Evolutionary conservation across 345 rosid genomes (phyloP).

Genomic region (Cardiospermum halicacabum): DNA sequence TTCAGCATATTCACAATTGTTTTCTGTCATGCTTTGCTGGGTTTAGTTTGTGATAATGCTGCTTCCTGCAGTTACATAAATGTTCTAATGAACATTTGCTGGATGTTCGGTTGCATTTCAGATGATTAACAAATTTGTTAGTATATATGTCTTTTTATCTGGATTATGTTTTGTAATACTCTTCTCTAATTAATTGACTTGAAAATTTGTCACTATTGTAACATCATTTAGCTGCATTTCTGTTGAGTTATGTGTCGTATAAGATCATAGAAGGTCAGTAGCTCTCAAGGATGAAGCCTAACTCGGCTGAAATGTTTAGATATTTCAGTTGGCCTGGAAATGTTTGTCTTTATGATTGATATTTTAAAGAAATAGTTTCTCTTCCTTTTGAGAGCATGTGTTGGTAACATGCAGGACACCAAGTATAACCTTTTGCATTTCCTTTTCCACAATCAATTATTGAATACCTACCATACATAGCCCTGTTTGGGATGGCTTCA

Average conservation of each 20-base stretch:
- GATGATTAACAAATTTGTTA: background rate
- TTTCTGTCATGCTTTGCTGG: background rate
- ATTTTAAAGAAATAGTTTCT: background rate
- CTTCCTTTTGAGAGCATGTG: background rate
- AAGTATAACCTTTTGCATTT: background rate
- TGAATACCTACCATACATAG: background rate
- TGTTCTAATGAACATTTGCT: background rate
- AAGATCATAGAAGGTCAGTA: background rate
- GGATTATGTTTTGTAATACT: background rate
- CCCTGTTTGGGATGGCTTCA: too few species aligned
- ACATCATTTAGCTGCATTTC: background rate
- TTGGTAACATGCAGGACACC: background rate
- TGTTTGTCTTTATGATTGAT: background rate
- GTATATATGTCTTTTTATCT: background rate
- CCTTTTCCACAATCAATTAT: background rate
- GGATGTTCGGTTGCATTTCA: background rate
- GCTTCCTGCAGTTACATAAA: background rate
- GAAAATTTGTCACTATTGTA: background rate
- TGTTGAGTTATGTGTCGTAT: background rate
- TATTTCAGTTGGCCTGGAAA: background rate
- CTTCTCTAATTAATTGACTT: background rate
- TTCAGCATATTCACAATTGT: background rate
- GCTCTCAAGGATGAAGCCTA: background rate
- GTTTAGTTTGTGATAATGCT: background rate
- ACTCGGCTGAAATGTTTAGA: background rate